These are phyloP conservation scores for Aspergillus heteromorphus DNA, from an alignment of 495 filamentous ascomycete species.

Conservation along the genomic window DNA sequence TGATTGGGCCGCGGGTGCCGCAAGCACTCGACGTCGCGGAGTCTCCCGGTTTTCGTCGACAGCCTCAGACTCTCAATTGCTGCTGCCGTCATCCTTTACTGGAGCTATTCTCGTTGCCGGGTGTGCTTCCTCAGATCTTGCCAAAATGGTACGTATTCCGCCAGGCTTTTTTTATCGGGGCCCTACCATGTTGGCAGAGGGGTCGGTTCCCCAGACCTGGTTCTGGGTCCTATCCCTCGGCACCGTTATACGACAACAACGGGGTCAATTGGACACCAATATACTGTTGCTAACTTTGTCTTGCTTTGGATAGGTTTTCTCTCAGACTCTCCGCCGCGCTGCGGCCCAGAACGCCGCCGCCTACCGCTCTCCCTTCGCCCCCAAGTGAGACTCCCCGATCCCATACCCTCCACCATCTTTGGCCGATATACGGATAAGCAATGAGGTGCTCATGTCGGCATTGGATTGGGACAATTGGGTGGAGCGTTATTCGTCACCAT, in stretches of 20 bases:
- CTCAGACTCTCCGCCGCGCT: conserved; percentile 40
- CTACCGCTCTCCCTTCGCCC: conserved; percentile 35
- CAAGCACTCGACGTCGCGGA: conserved; percentile 18
- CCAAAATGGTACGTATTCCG: conserved; percentile 29
- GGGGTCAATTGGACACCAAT: background rate
- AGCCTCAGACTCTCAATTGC: conserved; percentile 14
- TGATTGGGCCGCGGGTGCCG: conserved; percentile 27
- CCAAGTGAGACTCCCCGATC: conserved; percentile 35
- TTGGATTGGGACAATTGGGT: background rate
- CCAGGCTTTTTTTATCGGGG: background rate
- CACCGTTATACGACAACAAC: background rate
- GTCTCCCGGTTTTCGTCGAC: conserved; percentile 40
- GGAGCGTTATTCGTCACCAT: background rate
- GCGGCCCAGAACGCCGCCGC: conserved; percentile 31
- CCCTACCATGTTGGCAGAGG: background rate
- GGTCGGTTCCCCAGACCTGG: background rate
- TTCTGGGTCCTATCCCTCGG: background rate
- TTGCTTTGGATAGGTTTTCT: conserved; percentile 27
- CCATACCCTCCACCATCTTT: background rate
- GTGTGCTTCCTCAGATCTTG: conserved; percentile 8
- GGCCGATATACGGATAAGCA: background rate
- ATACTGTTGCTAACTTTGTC: conserved; percentile 20
- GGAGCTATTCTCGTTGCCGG: conserved; percentile 23
- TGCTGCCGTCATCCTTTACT: conserved; percentile 23
- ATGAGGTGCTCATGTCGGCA: background rate